Evolutionary conservation across 164 flowering plant genomes (phyloP).

Genomic region (Akebia trifoliata): DNA sequence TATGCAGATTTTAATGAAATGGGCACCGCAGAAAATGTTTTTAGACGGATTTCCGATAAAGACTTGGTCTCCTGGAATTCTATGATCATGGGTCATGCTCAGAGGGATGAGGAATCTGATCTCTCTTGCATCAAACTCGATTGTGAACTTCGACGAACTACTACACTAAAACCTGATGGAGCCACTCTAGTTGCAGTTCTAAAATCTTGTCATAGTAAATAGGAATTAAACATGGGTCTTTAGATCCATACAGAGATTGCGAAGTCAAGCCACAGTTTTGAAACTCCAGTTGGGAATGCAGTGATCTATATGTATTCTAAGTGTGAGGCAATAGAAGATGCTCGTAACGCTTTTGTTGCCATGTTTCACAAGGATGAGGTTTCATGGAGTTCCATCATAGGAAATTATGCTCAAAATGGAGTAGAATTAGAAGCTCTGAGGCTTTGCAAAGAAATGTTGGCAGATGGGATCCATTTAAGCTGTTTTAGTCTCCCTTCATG

Average conservation of each 20-base stretch:
- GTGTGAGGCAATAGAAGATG: slow-evolving; percentile 19
- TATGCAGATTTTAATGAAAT: slow-evolving; percentile 15
- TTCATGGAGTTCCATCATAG: slow-evolving; percentile 31
- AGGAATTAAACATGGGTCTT: slow-evolving; percentile 16
- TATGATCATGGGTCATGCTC: slow-evolving; percentile 26
- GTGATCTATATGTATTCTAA: slow-evolving; percentile 26
- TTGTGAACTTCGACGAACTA: slow-evolving; percentile 11
- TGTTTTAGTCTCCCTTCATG: slow-evolving; percentile 20
- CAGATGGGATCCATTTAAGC: slow-evolving; percentile 13
- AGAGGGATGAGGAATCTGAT: slow-evolving; percentile 14
- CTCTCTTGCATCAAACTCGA: slow-evolving; percentile 13
- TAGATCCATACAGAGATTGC: slow-evolving; percentile 22
- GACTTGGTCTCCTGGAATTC: slow-evolving; percentile 27
- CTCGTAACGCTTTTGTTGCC: slow-evolving; percentile 15
- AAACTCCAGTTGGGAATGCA: slow-evolving; percentile 19
- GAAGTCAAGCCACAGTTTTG: slow-evolving; percentile 9
- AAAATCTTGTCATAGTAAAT: slow-evolving; percentile 14
- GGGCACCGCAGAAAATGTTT: slow-evolving; percentile 17
- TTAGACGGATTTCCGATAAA: slow-evolving; percentile 10
- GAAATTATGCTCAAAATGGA: slow-evolving; percentile 20
- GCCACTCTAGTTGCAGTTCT: slow-evolving; percentile 20
- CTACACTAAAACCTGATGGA: slow-evolving; percentile 17
- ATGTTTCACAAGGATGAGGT: slow-evolving; percentile 17
- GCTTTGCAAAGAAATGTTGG: slow-evolving; percentile 26
- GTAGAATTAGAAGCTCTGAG: slow-evolving; percentile 22